Evolutionary conservation across 441 rosid species (phyloP).

Genomic region (Erodium texanum): DNA sequence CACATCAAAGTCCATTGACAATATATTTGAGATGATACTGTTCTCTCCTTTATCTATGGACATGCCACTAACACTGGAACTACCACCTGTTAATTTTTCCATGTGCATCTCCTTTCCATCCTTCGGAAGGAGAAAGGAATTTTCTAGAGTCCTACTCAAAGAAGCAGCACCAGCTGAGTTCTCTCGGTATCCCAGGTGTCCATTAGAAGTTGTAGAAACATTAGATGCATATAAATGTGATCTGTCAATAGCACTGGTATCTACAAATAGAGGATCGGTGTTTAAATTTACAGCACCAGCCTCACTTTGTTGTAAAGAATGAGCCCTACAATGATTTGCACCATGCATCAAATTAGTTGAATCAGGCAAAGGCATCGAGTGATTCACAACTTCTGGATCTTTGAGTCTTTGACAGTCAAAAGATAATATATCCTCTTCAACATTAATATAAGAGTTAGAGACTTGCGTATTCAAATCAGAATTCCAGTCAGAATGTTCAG

Average conservation of each 20-base stretch:
- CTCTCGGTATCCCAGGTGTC: constrained; percentile 31
- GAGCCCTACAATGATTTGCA: constrained; percentile 37
- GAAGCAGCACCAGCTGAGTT: constrained; percentile 18
- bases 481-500: constrained; percentile 36
- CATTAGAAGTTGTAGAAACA: constrained; percentile 32
- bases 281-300: constrained; percentile 24
- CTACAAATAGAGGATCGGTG: constrained; percentile 28
- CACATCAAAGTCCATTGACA: constrained; percentile 51
- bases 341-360: constrained; percentile 34
- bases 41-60: constrained; percentile 47
- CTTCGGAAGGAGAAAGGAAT: constrained; percentile 29
- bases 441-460: constrained; percentile 28
- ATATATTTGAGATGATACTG: constrained; percentile 63
- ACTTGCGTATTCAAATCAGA: constrained; percentile 28
- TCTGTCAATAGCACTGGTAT: constrained; percentile 29
- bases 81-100: constrained; percentile 20
- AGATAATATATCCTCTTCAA: constrained; percentile 53
- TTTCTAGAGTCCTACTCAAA: constrained; percentile 20
- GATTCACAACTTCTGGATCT: constrained; percentile 48
- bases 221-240: constrained; percentile 24
- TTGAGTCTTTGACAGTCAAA: constrained; percentile 57
- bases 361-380: constrained; percentile 29
- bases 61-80: constrained; percentile 18
- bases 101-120: constrained; percentile 36
- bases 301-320: constrained; percentile 40